These are phyloP conservation scores for Daldinia bambusicola DNA, from an alignment of 495 filamentous ascomycete species.

Conservation along the genomic window DNA sequence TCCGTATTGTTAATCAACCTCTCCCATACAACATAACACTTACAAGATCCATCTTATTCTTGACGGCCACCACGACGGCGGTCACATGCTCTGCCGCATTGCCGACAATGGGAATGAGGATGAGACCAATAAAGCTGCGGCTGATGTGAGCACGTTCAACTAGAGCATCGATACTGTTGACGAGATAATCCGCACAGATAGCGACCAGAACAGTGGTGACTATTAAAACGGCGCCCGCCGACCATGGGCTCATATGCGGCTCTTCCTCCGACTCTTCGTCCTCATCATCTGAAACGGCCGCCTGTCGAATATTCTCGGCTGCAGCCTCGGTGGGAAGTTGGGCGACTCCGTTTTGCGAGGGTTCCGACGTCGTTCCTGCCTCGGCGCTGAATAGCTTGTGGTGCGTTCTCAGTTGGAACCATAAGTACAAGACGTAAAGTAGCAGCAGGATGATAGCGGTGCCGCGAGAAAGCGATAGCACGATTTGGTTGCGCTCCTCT, in stretches of 20 bases:
- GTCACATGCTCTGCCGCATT: constrained; percentile 98
- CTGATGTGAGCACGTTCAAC: constrained; percentile 85
- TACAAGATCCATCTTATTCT: constrained; percentile 94
- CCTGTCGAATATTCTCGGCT: constrained; percentile 21
- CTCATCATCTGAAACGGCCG: constrained; percentile 41
- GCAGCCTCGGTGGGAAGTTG: constrained; percentile 47
- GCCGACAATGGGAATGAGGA: constrained; percentile 95
- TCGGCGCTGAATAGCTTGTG: constrained; percentile 80
- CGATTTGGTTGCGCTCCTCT: constrained; percentile 65
- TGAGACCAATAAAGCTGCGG: constrained; percentile 95
- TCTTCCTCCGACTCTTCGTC: constrained; percentile 63
- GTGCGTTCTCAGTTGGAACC: constrained; percentile 90
- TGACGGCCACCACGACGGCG: constrained; percentile 88
- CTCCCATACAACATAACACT: neutral
- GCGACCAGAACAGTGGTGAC: constrained; percentile 85
- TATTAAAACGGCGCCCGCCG: constrained; percentile 78
- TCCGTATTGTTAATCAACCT: neutral
- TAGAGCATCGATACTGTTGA: constrained; percentile 90
- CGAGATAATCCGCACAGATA: constrained; percentile 91
- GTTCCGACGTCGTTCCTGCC: constrained; percentile 43
- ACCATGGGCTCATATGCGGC: constrained; percentile 70
- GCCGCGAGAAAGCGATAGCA: constrained; percentile 86
- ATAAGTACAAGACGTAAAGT: constrained; percentile 89
- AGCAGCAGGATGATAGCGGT: constrained; percentile 89
- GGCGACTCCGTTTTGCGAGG: constrained; percentile 28